phyloP scores from a whole-genome alignment of 768 basidiomycete genomes.

The Leucogyrophana mollusca region DNA sequence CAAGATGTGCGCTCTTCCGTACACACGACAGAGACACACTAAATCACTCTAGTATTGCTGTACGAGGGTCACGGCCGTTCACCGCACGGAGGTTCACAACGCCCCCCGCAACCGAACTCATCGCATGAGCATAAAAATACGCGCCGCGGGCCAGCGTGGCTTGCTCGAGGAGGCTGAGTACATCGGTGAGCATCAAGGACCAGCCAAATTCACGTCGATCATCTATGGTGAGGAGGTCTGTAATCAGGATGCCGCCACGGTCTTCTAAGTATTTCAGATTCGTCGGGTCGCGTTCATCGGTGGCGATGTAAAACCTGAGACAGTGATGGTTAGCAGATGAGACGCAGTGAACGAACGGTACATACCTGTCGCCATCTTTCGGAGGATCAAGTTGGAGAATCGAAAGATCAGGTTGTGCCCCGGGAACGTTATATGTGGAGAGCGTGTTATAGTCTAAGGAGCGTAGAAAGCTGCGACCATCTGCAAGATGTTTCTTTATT shows the following conservation, averaged over 20 bases:
- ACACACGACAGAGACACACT: too few species aligned
- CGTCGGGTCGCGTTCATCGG: constrained; percentile 39
- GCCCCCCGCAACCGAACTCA: constrained; percentile 41
- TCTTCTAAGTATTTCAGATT: constrained; percentile 30
- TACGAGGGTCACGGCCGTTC: constrained; percentile 38
- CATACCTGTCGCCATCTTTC: constrained; percentile 19
- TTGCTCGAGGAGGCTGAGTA: constrained; percentile 43
- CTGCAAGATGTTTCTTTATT: constrained; percentile 22
- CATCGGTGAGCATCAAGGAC: constrained; percentile 42
- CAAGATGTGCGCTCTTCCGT: too few species aligned
- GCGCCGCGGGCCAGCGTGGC: constrained; percentile 31
- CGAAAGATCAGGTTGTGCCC: constrained; percentile 13
- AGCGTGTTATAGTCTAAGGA: constrained; percentile 20
- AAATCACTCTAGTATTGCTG: constrained; percentile 29
- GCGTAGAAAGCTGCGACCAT: constrained; percentile 13
- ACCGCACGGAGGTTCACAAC: constrained; percentile 40
- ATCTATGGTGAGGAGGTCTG: constrained; percentile 41
- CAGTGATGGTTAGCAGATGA: background rate
- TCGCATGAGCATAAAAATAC: constrained; percentile 41
- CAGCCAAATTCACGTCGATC: constrained; percentile 40
- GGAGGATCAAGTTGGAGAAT: constrained; percentile 26
- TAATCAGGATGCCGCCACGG: constrained; percentile 39
- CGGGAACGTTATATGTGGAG: constrained; percentile 19
- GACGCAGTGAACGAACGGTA: background rate
- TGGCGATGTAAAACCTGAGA: constrained; percentile 34